Percentiles rank a stretch among this genome's conserved stretches.
These are phyloP conservation scores for Zymoseptoria crescenta DNA, from an alignment of 2,329 filamentous ascomycete species.

Conservation along the genomic window DNA sequence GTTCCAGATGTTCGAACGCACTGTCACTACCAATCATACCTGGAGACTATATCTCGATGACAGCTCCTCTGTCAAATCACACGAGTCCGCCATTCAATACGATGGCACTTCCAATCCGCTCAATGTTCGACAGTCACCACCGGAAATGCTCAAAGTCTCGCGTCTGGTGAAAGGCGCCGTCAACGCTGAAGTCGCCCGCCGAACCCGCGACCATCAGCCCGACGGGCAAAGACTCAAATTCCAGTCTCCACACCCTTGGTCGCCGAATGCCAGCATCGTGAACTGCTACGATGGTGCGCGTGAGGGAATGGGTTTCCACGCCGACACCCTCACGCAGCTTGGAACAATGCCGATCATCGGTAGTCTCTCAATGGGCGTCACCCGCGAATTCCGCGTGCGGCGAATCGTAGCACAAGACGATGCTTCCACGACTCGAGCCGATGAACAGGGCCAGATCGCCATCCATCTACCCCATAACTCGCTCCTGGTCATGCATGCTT, in stretches of 20 bases:
- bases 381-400: conserved; percentile 86
- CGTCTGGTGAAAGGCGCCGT: conserved; percentile 64
- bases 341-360: conserved; percentile 85
- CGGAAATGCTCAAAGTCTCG: conserved; percentile 64
- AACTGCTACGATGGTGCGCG: conserved; percentile 83
- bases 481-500: conserved; percentile 88
- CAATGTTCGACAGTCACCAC: conserved; percentile 65
- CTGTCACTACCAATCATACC: conserved; percentile 79
- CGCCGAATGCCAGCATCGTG: conserved; percentile 83
- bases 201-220: conserved; percentile 63
- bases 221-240: conserved; percentile 64
- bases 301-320: conserved; percentile 84
- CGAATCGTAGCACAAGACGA: conserved; percentile 54
- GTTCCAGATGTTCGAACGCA: conserved; percentile 82
- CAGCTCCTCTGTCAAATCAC: conserved; percentile 57
- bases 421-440: conserved; percentile 36
- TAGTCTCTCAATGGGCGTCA: conserved; percentile 80
- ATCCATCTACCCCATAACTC: conserved; percentile 95
- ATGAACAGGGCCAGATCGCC: conserved; percentile 75
- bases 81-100: conserved; percentile 77
- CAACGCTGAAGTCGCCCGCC: conserved; percentile 64
- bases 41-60: conserved; percentile 75
- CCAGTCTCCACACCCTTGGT: conserved; percentile 67
- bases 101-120: conserved; percentile 65
- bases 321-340: conserved; percentile 86